Evolutionary conservation across 2,329 filamentous ascomycete genomes (phyloP), one percentile per base, ranked within the genome.

Genomic region (Trichoderma sp.): DNA sequence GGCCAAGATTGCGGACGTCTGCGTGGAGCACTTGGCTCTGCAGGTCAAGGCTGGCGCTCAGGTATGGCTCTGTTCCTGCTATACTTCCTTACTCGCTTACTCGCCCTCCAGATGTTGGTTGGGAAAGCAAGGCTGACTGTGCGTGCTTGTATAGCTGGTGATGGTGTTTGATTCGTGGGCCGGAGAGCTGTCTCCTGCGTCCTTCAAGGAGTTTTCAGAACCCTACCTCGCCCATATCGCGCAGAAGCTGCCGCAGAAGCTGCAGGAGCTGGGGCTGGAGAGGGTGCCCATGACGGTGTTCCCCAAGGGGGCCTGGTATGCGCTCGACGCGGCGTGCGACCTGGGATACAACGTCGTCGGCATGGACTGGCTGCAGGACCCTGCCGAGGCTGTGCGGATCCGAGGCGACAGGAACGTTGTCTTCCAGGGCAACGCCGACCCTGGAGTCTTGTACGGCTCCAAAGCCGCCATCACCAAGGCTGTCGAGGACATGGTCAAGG

Each of bases 131-230:
- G 50, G 58, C 59, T 66, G 48, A 61, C 58, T 4, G 41, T 45
- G 19, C 26, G 19, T 67, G 17, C 3, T 1, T 14, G 10, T 39
- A 3, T 21, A 91, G 88, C 86, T 97, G 75, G 83, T 98, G 30
- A 95, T 98, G 83, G 92, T 99, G 14, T 99, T 99, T 74, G 95
- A 99, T 76, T 98, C 94, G 0, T 99, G 95, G 94, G 95, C 95
- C 2, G 93, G 93, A 48, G 95, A 99, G 79, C 83, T 99, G 52
- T 93, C 91, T 9, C 94, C 95, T 1, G 79, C 86, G 7, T 87
- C 90, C 0, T 99, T 97, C 81, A 89, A 89, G 74, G 82, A 89
- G 64, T 96, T 98, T 76, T 89, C 92, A 2, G 85, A 95, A 70
- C 95, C 95, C 1, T 97, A 94, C 74, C 83, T 99, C 61, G 85